Evolutionary conservation across 345 rosid genomes (phyloP), one percentile per base, ranked within the genome.

Genomic region (Iberis pinnata): DNA sequence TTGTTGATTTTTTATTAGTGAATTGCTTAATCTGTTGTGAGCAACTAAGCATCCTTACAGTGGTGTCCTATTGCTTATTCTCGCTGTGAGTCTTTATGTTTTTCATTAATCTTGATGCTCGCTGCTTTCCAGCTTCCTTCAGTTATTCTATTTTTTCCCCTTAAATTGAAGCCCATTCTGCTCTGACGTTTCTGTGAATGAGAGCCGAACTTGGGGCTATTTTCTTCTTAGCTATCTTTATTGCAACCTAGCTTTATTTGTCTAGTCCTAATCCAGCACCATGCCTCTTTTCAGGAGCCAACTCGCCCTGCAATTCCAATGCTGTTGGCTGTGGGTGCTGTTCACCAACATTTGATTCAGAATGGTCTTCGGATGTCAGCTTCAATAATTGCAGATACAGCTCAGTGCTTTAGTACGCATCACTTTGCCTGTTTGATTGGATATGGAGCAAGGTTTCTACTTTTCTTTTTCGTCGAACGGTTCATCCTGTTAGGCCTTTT

Each of bases 361-460:
- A 92, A 92, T 51, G 96, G 98, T 56, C 70, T 88, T 76, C 80
- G 98, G 51, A 85, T 83, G 95, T 88, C 93, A 56, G 83, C 93
- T 69, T 92, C 96, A 35, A 78, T 92, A 54, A 73, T 92, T 42
- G 96, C 90, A 13, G 95, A 92, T 57, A 92, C 96, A 68, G 96
- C 96, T 65, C 98, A 92, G 76, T 92, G 98, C 75, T 88, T 92
- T 80, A 92, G 96, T 74, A 92, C 98, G 13, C 98, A 92, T 83
- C 98, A 92, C 57, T 92, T 85, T 71, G 96, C 96, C 56, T 88
- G 98, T 75, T 70, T 92, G 77, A 85, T 92, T 65, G 98, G 96
- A 74, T 88, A 83, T 75, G 98, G 98, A 52, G 98, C 98, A 61
- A 92, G 98, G 98, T 92, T 45, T 39, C 12, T 53, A 54, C 60